Base-by-base conservation (phyloP, 129 eudicot species). In the Flaveria bidentis region DNA sequence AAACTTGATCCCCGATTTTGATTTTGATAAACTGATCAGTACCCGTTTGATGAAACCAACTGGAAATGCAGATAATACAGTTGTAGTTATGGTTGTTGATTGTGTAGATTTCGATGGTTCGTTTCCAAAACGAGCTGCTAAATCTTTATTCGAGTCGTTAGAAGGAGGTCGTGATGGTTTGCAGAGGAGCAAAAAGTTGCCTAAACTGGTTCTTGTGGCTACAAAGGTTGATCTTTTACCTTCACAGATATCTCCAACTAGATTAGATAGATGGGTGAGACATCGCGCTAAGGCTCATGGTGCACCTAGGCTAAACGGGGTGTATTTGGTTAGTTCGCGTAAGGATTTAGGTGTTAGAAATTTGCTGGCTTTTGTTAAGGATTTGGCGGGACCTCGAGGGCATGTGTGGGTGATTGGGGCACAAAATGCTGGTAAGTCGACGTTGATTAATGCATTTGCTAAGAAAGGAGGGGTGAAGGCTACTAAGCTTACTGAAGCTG, bases 41-140 rank as follows among this genome's bases (percentile, higher is more conserved):
- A 94, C 92, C 42, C 80, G 99, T 53, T 78, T 94, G 85, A 84
- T 94, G 94, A 94, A 87, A 67, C 91, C 93, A 23, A 84, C 96
- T 0, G 91, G 96, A 18, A 87, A 72, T 33, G 91, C 99, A 5
- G 96, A 89, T 78, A 81, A 93, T 1, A 84, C 97, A 0, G 99
- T 94, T 45, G 96, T 94, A 26, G 90, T 94, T 26, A 94, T 94
- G 89, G 99, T 94, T 22, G 97, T 94, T 63, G 99, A 94, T 83
- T 91, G 93, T 86, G 97, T 91, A 52, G 99, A 94, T 82, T 94
- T 94, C 67, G 99, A 94, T 67, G 99, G 99, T 12, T 94, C 99
- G 13, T 94, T 94, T 58, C 98, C 99, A 9, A 94, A 84, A 83
- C 88, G 96, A 17, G 99, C 99, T 53, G 86, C 97, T 60, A 86